Percentiles rank a stretch among this genome's conserved stretches.
Conservation (phyloP, 768 basidiomycete species). For the Russula lepida region DNA sequence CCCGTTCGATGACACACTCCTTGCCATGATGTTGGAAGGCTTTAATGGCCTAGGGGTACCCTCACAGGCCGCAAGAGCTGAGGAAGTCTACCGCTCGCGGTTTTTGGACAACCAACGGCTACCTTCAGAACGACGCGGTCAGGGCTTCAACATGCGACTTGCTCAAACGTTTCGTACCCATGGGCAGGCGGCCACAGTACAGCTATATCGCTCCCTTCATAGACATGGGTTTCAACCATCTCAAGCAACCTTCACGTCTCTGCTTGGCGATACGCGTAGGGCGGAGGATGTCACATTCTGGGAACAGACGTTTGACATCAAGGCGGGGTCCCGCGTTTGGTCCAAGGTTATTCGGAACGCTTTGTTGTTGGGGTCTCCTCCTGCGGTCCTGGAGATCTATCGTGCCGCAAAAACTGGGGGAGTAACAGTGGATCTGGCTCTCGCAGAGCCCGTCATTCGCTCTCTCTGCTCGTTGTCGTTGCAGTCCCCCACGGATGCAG, state of each 20-base stretch:
- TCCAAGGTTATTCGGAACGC: slow-evolving; percentile 47
- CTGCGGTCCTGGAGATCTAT: slow-evolving; percentile 44
- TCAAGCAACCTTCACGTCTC: slow-evolving; percentile 11
- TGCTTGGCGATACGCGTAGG: slow-evolving; percentile 8
- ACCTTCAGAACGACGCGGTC: neutral
- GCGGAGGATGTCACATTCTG: slow-evolving; percentile 23
- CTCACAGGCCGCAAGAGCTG: slow-evolving; percentile 15
- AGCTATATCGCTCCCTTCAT: slow-evolving; percentile 7
- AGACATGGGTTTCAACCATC: slow-evolving; percentile 12
- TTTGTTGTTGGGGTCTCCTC: slow-evolving; percentile 31
- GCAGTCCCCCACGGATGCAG: slow-evolving; percentile 31
- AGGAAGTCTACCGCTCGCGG: slow-evolving; percentile 16
- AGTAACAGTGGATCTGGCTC: slow-evolving; percentile 39
- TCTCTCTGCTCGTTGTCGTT: slow-evolving; percentile 37
- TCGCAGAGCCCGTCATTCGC: slow-evolving; percentile 49
- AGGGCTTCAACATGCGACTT: slow-evolving; percentile 11
- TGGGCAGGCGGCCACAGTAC: neutral
- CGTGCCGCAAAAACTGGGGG: slow-evolving; percentile 36
- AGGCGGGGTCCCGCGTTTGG: slow-evolving; percentile 42
- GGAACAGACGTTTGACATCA: slow-evolving; percentile 35
- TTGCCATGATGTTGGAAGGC: slow-evolving; percentile 16
- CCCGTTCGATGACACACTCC: slow-evolving; percentile 18
- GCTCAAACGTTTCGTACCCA: neutral
- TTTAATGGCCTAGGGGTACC: slow-evolving; percentile 16
- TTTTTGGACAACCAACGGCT: neutral